These are phyloP conservation scores for Alternaria panax DNA, from an alignment of 2,329 filamentous ascomycete species.

Conservation along the genomic window DNA sequence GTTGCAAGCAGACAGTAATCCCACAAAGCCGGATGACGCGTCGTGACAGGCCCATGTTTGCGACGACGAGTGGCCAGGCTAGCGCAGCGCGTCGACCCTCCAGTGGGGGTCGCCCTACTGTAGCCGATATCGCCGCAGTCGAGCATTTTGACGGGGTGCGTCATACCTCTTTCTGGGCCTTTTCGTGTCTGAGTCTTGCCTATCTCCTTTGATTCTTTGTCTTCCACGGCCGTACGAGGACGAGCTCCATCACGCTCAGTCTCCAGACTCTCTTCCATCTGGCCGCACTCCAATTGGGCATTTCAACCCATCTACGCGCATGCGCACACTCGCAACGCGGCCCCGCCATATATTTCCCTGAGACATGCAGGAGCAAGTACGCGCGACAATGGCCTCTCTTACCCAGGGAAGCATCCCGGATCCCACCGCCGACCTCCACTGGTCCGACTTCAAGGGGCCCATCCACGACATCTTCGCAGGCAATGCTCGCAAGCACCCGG, in stretches of 20 bases:
- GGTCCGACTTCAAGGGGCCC: conserved; percentile 69
- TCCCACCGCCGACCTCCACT: conserved; percentile 71
- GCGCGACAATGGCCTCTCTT: conserved; percentile 39
- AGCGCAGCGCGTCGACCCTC: conserved; percentile 26
- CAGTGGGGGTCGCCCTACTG: conserved; percentile 26
- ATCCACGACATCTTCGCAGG: conserved; percentile 74
- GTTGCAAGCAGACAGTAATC: neutral
- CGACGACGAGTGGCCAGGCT: conserved; percentile 12
- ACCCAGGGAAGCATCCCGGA: conserved; percentile 60
- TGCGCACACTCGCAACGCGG: conserved; percentile 16
- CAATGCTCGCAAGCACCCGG: conserved; percentile 73
- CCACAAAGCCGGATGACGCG: conserved; percentile 21
- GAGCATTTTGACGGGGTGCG: conserved; percentile 28
- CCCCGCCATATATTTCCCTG: conserved; percentile 22
- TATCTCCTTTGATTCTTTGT: neutral
- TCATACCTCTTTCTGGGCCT: conserved; percentile 23
- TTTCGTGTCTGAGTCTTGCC: conserved; percentile 2
- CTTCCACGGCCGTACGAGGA: neutral
- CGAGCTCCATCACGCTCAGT: too few relatives aligned
- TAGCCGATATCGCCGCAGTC: conserved; percentile 44
- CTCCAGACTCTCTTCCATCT: neutral
- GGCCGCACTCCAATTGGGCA: conserved; percentile 4
- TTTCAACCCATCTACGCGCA: conserved; percentile 2
- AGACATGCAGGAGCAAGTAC: conserved; percentile 24
- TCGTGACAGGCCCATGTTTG: conserved; percentile 13